These are phyloP conservation scores for Diutina pseudorugosa DNA, from an alignment of 1,139 yeast genomes.

Conservation along the genomic window DNA sequence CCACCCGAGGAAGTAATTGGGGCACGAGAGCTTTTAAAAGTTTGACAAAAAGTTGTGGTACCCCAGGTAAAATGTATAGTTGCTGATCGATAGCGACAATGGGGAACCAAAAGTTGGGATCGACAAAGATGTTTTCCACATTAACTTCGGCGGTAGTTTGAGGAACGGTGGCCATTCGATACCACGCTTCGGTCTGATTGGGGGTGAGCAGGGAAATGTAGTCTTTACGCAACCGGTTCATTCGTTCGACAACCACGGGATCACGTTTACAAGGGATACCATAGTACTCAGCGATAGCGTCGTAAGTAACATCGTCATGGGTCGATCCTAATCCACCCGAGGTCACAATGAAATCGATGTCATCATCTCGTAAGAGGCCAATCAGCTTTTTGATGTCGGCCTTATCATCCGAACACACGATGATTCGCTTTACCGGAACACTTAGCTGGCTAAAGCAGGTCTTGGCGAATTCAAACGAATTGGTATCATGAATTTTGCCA, in stretches of 20 bases:
- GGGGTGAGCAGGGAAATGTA: conserved; percentile 24
- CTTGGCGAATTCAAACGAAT: conserved; percentile 59
- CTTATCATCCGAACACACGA: conserved; percentile 69
- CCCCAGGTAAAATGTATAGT: conserved; percentile 70
- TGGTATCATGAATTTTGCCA: conserved; percentile 77
- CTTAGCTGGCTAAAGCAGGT: conserved; percentile 51
- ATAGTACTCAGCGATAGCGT: conserved; percentile 54
- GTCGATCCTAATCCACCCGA: conserved; percentile 87
- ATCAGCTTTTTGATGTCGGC: conserved; percentile 49
- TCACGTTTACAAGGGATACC: conserved; percentile 40
- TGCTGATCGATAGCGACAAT: conserved; percentile 51
- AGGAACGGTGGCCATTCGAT: conserved; percentile 75
- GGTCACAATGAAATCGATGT: conserved; percentile 62
- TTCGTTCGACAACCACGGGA: conserved; percentile 43
- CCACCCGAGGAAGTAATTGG: conserved; percentile 16
- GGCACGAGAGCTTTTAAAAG: conserved; percentile 27
- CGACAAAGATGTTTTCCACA: conserved; percentile 41
- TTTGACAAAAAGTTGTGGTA: conserved; percentile 57
- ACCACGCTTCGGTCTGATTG: conserved; percentile 45
- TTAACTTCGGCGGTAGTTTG: conserved; percentile 17
- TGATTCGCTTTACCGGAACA: conserved; percentile 50
- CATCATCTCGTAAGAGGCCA: conserved; percentile 26
- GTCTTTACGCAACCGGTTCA: conserved; percentile 38
- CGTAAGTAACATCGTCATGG: conserved; percentile 80
- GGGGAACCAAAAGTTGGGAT: conserved; percentile 70